These are phyloP conservation scores for Suhomyces wounanorum DNA, from an alignment of 1,139 yeast genomes.

Conservation along the genomic window DNA sequence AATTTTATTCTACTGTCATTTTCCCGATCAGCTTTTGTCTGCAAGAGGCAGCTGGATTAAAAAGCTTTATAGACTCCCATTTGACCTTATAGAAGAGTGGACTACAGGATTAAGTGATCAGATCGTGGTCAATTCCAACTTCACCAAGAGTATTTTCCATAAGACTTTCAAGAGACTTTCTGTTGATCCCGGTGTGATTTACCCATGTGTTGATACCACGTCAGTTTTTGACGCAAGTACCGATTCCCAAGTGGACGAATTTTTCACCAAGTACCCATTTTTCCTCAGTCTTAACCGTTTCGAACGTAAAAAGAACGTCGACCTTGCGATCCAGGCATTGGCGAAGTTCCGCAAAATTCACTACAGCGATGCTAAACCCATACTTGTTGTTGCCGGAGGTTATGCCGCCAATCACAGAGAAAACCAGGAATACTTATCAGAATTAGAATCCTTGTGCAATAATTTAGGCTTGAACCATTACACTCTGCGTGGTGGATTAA, in stretches of 20 bases:
- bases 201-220: conserved; percentile 77
- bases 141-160: conserved; percentile 71
- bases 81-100: conserved; percentile 79
- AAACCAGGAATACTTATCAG: conserved; percentile 70
- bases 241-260: conserved; percentile 33
- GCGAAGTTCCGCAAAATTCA: conserved; percentile 35
- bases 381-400: conserved; percentile 86
- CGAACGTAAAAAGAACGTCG: conserved; percentile 82
- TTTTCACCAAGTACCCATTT: conserved; percentile 39
- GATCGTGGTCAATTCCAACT: conserved; percentile 83
- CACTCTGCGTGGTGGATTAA: conserved; percentile 51
- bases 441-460: conserved; percentile 55
- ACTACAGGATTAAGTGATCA: conserved; percentile 76
- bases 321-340: conserved; percentile 71
- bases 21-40: conserved; percentile 86
- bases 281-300: conserved; percentile 84
- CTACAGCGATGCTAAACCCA: conserved; percentile 26
- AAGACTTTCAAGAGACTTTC: conserved; percentile 57
- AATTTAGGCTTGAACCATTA: conserved; percentile 45
- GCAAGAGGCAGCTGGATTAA: conserved; percentile 57
- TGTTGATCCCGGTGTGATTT: conserved; percentile 67
- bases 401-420: conserved; percentile 76
- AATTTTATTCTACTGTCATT: conserved; percentile 88
- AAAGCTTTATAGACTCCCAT: conserved; percentile 72
- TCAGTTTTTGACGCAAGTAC: conserved; percentile 22